Evolutionary conservation across 257 asterid species (phyloP).

Genomic region (Nicotiana knightiana): DNA sequence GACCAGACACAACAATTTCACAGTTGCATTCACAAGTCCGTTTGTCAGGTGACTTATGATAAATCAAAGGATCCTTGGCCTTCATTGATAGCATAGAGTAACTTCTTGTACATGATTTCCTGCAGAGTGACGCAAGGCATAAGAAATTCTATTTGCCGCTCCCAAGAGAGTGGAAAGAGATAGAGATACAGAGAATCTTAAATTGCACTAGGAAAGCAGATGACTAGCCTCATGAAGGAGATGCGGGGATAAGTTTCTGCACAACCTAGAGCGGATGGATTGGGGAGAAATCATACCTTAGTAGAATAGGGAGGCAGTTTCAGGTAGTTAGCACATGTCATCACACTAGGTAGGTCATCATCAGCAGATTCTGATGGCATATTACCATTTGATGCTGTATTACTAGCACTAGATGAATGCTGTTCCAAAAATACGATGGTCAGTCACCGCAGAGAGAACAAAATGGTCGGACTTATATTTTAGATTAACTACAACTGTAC

Average conservation of each 20-base stretch:
- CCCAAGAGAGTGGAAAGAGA: neutral
- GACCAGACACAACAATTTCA: neutral
- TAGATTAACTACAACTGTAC: conserved; percentile 24
- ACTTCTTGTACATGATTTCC: conserved; percentile 92
- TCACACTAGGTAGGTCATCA: conserved; percentile 94
- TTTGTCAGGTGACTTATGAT: conserved; percentile 44
- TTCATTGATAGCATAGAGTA: conserved; percentile 82
- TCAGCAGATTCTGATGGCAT: conserved; percentile 81
- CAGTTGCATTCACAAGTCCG: conserved; percentile 19
- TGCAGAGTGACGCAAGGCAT: conserved; percentile 14
- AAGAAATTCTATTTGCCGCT: neutral
- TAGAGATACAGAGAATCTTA: neutral
- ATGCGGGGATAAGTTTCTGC: neutral
- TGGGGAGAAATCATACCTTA: conserved; percentile 44
- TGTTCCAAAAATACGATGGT: conserved; percentile 22
- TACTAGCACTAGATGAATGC: conserved; percentile 70
- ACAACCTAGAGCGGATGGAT: neutral
- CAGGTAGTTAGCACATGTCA: conserved; percentile 99
- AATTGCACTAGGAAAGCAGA: neutral
- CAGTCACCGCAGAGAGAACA: neutral
- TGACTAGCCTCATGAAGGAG: neutral
- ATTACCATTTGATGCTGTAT: conserved; percentile 41
- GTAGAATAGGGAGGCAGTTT: conserved; percentile 98
- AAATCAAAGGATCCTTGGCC: conserved; percentile 98
- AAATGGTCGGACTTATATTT: neutral